phyloP scores from a whole-genome alignment of 2,329 filamentous ascomycete species.

The Diaporthe ampelina region DNA sequence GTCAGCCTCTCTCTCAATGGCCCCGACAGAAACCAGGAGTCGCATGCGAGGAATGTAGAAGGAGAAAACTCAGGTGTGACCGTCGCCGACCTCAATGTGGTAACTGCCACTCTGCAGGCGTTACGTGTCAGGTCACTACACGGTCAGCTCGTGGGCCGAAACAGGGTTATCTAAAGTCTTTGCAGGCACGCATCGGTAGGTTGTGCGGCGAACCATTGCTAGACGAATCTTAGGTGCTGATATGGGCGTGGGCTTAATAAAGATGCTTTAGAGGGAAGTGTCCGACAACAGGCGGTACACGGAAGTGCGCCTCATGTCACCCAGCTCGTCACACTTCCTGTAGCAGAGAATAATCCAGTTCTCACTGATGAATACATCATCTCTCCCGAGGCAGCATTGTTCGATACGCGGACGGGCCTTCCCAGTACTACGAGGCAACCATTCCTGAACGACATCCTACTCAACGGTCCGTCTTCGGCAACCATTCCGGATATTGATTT shows the following conservation, averaged over 20 bases:
- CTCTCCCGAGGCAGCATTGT: background rate
- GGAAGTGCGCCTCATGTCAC: background rate
- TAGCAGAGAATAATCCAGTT: background rate
- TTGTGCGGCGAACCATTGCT: background rate
- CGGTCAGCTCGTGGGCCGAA: slow-evolving; percentile 42
- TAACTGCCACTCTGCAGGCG: background rate
- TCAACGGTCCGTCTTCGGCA: background rate
- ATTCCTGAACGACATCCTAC: slow-evolving; percentile 7
- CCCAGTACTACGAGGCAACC: background rate
- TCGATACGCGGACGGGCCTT: background rate
- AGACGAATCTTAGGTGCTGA: background rate
- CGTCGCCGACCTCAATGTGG: slow-evolving; percentile 12
- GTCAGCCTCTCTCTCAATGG: background rate
- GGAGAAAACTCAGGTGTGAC: slow-evolving; percentile 34
- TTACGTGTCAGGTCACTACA: slow-evolving; percentile 8
- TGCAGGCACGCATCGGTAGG: slow-evolving; percentile 46
- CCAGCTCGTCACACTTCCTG: background rate
- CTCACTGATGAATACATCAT: slow-evolving; percentile 5
- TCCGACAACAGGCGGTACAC: slow-evolving; percentile 5
- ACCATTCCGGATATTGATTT: slow-evolving; percentile 1
- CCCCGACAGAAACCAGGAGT: slow-evolving; percentile 3
- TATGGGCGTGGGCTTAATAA: background rate
- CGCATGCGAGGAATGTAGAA: slow-evolving; percentile 32
- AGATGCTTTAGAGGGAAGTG: slow-evolving; percentile 25
- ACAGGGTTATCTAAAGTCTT: slow-evolving; percentile 45